Evolutionary conservation across 1,284 basidiomycete species (phyloP).

Genomic region (Heterobasidion occidentale): DNA sequence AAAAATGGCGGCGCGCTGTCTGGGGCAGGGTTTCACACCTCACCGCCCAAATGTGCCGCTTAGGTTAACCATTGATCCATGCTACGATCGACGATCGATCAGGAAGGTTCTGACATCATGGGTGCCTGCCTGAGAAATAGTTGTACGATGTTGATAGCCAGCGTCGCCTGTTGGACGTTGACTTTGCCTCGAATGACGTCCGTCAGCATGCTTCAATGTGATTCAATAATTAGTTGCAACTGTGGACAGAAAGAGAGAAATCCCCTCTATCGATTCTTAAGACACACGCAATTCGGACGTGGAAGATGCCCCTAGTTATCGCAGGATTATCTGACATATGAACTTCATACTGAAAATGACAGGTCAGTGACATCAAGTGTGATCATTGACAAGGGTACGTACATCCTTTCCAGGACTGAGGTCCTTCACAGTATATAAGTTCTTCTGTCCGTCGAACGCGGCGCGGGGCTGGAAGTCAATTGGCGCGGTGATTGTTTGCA

Average conservation of each 20-base stretch:
- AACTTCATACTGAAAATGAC: neutral
- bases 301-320: neutral
- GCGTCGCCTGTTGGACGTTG: neutral
- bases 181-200: neutral
- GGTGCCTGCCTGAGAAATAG: neutral
- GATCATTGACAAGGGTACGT: neutral
- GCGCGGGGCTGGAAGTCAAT: neutral
- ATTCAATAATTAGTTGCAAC: too few relatives aligned
- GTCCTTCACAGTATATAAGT: neutral
- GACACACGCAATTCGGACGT: neutral
- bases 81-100: neutral
- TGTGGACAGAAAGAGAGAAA: neutral
- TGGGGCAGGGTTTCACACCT: too few relatives aligned
- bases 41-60: too few relatives aligned
- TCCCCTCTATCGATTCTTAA: neutral
- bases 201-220: neutral
- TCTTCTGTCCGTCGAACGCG: conserved; percentile 1
- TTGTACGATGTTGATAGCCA: neutral
- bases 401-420: neutral
- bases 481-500: neutral
- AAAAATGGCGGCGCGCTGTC: too few relatives aligned
- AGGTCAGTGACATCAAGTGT: neutral
- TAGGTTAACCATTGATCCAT: too few relatives aligned
- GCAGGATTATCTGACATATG: neutral
- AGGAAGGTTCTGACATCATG: neutral